These are phyloP conservation scores for Dryas octopetala DNA, from an alignment of 306 rosid genomes.

Conservation along the genomic window DNA sequence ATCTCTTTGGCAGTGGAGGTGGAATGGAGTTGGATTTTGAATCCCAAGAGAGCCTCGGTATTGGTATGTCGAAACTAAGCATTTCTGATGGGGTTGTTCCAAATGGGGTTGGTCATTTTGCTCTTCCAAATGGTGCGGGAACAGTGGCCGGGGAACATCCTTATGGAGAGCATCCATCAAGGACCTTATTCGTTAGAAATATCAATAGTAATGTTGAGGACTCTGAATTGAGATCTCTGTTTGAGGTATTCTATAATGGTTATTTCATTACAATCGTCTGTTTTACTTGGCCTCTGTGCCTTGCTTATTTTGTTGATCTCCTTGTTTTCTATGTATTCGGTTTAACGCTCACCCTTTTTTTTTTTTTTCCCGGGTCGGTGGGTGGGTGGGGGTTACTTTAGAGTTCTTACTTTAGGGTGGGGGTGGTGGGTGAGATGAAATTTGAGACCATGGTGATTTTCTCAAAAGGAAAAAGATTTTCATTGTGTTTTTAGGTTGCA, in stretches of 20 bases:
- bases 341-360: background rate
- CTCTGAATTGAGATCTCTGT: slow-evolving; percentile 56
- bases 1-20: slow-evolving; percentile 84
- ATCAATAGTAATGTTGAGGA: slow-evolving; percentile 91
- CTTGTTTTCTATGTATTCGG: background rate
- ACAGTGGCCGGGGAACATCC: slow-evolving; percentile 97
- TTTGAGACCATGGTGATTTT: background rate
- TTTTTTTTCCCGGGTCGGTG: background rate
- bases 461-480: background rate
- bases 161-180: slow-evolving; percentile 94
- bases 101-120: slow-evolving; percentile 56
- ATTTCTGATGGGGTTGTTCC: slow-evolving; percentile 53
- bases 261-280: background rate
- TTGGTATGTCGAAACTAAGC: slow-evolving; percentile 62
- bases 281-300: background rate
- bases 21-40: slow-evolving; percentile 90
- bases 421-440: background rate
- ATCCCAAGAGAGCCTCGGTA: slow-evolving; percentile 52
- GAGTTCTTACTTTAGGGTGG: background rate
- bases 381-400: background rate
- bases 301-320: background rate
- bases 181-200: slow-evolving; percentile 88
- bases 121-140: slow-evolving; percentile 73
- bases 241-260: slow-evolving; percentile 46
- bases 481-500: background rate